Conservation (phyloP, 2,329 filamentous ascomycete species). For the Didymella pinodella region DNA sequence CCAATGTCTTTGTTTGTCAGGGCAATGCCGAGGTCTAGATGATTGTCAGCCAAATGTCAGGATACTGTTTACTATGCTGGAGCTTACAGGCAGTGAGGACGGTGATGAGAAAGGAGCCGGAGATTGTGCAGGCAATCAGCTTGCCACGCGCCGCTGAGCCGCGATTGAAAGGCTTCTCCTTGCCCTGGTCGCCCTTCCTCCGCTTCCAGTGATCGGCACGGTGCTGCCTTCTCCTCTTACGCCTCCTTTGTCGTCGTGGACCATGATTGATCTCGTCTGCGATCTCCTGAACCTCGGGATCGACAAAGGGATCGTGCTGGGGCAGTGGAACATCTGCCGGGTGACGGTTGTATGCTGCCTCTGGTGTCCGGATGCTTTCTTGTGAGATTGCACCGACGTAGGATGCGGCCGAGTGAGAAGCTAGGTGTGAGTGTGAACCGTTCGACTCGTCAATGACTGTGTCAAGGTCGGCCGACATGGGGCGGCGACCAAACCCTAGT, state of each 20-base stretch:
- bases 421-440: slow-evolving; percentile 42
- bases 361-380: slow-evolving; percentile 32
- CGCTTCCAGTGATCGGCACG: slow-evolving; percentile 43
- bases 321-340: slow-evolving; percentile 44
- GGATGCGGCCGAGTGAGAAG: slow-evolving; percentile 48
- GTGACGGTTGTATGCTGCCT: slow-evolving; percentile 40
- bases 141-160: slow-evolving; percentile 45
- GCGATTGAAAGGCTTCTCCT: slow-evolving; percentile 31
- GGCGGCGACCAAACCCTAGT: slow-evolving; percentile 44
- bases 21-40: slow-evolving; percentile 75
- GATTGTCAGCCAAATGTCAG: not conserved
- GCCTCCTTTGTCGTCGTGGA: slow-evolving; percentile 49
- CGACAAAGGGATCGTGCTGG: slow-evolving; percentile 28
- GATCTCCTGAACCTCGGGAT: slow-evolving; percentile 61
- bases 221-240: slow-evolving; percentile 42
- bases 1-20: slow-evolving; percentile 69
- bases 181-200: slow-evolving; percentile 27
- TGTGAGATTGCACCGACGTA: slow-evolving; percentile 45
- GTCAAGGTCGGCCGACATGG: slow-evolving; percentile 36
- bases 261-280: slow-evolving; percentile 53
- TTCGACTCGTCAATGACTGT: slow-evolving; percentile 34
- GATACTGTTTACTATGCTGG: slow-evolving; percentile 9
- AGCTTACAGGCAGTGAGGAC: slow-evolving; percentile 72
- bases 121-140: slow-evolving; percentile 63
- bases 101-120: slow-evolving; percentile 67